Evolutionary conservation across 2,329 filamentous ascomycete species (phyloP).

Genomic region (Tolypocladium album): DNA sequence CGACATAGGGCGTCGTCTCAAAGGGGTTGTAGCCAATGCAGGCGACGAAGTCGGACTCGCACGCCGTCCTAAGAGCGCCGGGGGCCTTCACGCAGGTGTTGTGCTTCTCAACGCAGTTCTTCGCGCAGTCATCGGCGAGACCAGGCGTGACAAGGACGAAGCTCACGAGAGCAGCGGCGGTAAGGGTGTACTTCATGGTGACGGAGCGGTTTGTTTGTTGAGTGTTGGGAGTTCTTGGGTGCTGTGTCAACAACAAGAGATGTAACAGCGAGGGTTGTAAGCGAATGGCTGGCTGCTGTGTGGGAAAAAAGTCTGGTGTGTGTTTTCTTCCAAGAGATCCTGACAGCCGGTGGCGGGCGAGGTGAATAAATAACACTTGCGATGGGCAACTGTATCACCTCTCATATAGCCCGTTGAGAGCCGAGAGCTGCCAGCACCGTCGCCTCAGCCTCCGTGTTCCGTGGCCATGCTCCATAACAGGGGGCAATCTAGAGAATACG

Average conservation of each 20-base stretch:
- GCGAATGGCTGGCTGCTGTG: not conserved
- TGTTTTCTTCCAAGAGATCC: not conserved
- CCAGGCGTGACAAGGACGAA: not conserved
- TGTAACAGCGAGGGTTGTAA: not conserved
- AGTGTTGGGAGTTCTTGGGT: not conserved
- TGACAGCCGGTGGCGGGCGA: not conserved
- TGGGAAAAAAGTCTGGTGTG: not conserved
- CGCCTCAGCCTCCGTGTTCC: not conserved
- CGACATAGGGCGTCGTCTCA: no score
- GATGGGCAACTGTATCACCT: not conserved
- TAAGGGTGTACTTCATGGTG: not conserved
- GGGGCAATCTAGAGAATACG: not conserved
- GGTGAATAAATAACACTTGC: not conserved
- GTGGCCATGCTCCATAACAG: not conserved
- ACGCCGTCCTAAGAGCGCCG: slow-evolving; percentile 10
- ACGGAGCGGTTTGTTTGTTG: not conserved
- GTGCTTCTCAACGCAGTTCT: slow-evolving; percentile 5
- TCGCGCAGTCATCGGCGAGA: slow-evolving; percentile 3
- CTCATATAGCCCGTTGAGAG: not conserved
- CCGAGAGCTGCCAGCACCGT: no score
- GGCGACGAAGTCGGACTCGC: slow-evolving; percentile 10
- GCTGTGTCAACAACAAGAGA: not conserved
- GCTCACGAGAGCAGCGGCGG: not conserved
- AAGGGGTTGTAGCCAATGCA: no score
- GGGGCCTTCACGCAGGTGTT: slow-evolving; percentile 10